phyloP scores from a whole-genome alignment of 805 yeast species.

The Candida verbasci region DNA sequence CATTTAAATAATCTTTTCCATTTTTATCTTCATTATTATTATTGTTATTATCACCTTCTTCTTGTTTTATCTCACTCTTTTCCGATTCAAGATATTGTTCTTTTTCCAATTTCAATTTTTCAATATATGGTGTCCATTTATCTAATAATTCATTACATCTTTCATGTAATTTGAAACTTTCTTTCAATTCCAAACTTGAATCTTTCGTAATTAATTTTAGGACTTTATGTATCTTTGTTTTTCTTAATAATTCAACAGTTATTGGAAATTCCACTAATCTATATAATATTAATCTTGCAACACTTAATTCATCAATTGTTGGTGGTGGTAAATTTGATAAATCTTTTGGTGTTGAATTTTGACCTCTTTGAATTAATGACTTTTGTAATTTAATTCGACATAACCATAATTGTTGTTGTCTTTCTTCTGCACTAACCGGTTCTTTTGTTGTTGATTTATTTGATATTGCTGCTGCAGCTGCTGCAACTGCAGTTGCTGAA shows the following conservation, averaged over 20 bases:
- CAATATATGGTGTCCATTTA: conserved; percentile 38
- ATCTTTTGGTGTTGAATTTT: conserved; percentile 35
- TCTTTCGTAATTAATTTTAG: conserved; percentile 43
- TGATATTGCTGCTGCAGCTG: conserved; percentile 5
- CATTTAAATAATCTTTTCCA: conserved; percentile 2
- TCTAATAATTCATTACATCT: conserved; percentile 36
- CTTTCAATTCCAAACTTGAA: conserved; percentile 35
- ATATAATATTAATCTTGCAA: conserved; percentile 35
- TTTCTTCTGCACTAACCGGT: conserved; percentile 31
- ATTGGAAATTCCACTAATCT: conserved; percentile 42
- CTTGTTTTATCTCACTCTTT: neutral
- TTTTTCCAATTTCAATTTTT: conserved; percentile 31
- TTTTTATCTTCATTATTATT: conserved; percentile 4
- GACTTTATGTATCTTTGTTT: conserved; percentile 50
- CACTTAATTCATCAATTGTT: conserved; percentile 40
- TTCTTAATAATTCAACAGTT: conserved; percentile 33
- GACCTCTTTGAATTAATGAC: conserved; percentile 43
- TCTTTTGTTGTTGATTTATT: conserved; percentile 9
- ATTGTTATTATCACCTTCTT: neutral
- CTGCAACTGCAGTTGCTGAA: conserved; percentile 5
- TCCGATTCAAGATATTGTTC: conserved; percentile 1
- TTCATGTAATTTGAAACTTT: conserved; percentile 43
- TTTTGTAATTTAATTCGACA: conserved; percentile 47
- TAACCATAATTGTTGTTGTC: conserved; percentile 42
- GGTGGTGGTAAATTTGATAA: conserved; percentile 33